Base-by-base conservation (phyloP, 768 basidiomycete genomes). In the Ephemerocybe angulata region DNA sequence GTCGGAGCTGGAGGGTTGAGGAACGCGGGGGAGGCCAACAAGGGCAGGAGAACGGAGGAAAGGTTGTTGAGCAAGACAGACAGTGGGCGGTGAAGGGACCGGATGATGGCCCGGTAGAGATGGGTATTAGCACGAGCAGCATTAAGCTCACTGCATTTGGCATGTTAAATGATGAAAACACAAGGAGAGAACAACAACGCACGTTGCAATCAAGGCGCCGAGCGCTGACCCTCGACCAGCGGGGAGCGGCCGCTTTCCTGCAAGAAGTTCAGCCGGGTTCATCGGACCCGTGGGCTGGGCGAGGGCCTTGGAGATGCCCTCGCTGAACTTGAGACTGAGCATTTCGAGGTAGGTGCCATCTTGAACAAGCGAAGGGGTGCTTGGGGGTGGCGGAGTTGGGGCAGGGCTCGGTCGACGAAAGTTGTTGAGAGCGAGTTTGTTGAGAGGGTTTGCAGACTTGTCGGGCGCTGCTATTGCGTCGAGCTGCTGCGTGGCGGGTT, bases 271-370 rank as follows among this genome's bases (percentile, higher is more conserved):
- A 53, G 67, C 70, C 11, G 75, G 67, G 44, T 69, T 60, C 17
- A 77, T 76, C 21, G 84, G 75, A 25, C 84, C 83, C 2, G 75
- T 63, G 13, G 88, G 86, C 60, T 86, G 86, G 21, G 80, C 76
- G 48, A 92, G 74, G 3, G 88, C 85, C 70, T 81, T 88, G 52
- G 88, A 87, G 13, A 90, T 87, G 0, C 87, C 88, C 68, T 93
- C 90, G 63, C 86, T 90, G 42, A 93, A 74, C 65, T 87, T 90
- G 53, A 90, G 74, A 60, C 85, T 78, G 42, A 92, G 80, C 55
- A 84, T 81, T 65, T 90, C 86, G 51, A 91, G 75, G 69, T 90
- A 92, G 12, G 88, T 88, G 53, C 86, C 87, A 67, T 91, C 89
- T 60, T 89, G 89, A 28, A 86, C 70, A 29, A 85, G 78, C 7